Conservation (phyloP, 2,329 filamentous ascomycete species). For the Colletotrichum chlorophyti region DNA sequence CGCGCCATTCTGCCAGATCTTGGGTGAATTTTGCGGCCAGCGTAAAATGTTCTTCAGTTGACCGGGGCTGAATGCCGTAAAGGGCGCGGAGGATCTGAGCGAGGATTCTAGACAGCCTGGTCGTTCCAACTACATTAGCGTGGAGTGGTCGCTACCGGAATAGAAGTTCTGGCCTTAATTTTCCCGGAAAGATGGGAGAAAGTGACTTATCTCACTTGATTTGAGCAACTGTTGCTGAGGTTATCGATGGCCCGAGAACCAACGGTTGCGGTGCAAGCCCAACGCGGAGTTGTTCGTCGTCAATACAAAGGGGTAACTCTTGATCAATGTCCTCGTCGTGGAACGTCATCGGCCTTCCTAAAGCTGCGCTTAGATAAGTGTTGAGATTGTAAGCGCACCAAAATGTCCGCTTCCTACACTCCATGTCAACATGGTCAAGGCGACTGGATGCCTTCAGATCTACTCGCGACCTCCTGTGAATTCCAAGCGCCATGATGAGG, state of each 20-base stretch:
- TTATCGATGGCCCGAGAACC: slow-evolving; percentile 31
- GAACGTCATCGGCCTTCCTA: slow-evolving; percentile 66
- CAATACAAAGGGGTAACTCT: slow-evolving; percentile 59
- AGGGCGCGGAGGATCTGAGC: slow-evolving; percentile 41
- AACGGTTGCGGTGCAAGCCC: slow-evolving; percentile 3
- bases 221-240: slow-evolving; percentile 42
- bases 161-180: neutral
- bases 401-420: slow-evolving; percentile 55
- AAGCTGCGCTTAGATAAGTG: slow-evolving; percentile 67
- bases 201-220: slow-evolving; percentile 39
- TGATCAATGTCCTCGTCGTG: slow-evolving; percentile 72
- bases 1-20: slow-evolving; percentile 42
- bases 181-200: neutral
- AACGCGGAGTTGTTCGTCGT: slow-evolving; percentile 48
- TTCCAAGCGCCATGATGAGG: slow-evolving; percentile 41
- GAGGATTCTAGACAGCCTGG: slow-evolving; percentile 42
- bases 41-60: slow-evolving; percentile 31
- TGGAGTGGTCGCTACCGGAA: too few species aligned
- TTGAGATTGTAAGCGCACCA: slow-evolving; percentile 71
- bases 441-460: neutral
- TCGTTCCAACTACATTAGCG: too few species aligned
- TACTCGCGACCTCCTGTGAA: slow-evolving; percentile 6
- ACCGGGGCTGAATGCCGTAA: slow-evolving; percentile 43
- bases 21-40: slow-evolving; percentile 37
- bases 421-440: slow-evolving; percentile 39